A percentile compares a stretch with the other conserved stretches of the same genome.
These are phyloP conservation scores for Heritiera littoralis DNA, from an alignment of 345 rosid species.

Conservation along the genomic window DNA sequence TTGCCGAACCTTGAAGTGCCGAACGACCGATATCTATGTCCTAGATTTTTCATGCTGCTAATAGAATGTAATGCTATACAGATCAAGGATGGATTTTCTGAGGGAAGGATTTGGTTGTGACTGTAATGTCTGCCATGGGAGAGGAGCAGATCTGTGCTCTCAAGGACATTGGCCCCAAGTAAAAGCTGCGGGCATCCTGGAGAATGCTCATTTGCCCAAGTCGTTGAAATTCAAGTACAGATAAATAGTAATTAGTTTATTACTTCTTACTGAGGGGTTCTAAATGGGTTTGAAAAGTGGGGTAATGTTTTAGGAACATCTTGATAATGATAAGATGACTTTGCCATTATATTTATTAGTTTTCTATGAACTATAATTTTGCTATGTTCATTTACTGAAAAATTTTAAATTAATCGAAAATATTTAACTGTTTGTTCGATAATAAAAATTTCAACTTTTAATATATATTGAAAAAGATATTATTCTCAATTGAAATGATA, in stretches of 20 bases:
- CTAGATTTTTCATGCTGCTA: background rate
- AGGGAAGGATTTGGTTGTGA: constrained; percentile 73
- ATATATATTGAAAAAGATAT: too few relatives aligned
- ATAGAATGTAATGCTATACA: constrained; percentile 14
- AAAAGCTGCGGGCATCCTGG: background rate
- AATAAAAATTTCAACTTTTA: too few relatives aligned
- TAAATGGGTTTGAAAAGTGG: constrained; percentile 3
- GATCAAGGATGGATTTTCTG: constrained; percentile 75
- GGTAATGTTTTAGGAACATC: constrained; percentile 1
- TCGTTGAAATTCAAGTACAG: background rate
- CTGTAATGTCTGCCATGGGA: constrained; percentile 86
- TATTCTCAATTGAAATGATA: too few relatives aligned
- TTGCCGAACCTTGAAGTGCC: background rate
- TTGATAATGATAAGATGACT: constrained; percentile 21
- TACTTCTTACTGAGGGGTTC: constrained; percentile 6
- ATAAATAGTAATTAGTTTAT: background rate
- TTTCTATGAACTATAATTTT: constrained; percentile 15
- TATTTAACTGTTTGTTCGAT: too few relatives aligned
- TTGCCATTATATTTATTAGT: constrained; percentile 21
- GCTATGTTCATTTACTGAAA: background rate
- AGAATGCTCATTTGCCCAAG: background rate
- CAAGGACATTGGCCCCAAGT: constrained; percentile 77
- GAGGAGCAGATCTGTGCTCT: constrained; percentile 89
- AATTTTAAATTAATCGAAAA: background rate
- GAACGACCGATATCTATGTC: background rate